A percentile compares a stretch with the other conserved stretches of the same genome.
phyloP scores from a whole-genome alignment of 2,329 filamentous ascomycete genomes.

The Metarhizium brunneum region DNA sequence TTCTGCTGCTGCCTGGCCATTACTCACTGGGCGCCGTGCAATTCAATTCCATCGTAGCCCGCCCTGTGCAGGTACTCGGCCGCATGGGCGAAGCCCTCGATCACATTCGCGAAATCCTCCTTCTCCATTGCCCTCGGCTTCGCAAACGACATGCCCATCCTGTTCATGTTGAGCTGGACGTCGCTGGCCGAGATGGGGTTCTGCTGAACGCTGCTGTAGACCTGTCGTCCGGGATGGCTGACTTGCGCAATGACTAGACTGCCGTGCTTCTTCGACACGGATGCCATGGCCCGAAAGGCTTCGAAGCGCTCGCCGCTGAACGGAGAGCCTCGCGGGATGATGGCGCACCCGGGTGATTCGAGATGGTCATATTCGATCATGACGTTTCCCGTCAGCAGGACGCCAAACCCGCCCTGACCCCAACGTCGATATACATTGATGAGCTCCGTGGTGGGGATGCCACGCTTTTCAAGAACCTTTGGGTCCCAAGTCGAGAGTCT shows the following conservation, averaged over 20 bases:
- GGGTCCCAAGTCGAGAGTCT: conserved; percentile 51
- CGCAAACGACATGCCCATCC: conserved; percentile 21
- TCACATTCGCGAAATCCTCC: conserved; percentile 45
- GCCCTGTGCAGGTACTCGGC: conserved; percentile 53
- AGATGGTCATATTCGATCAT: conserved; percentile 54
- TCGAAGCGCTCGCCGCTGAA: conserved; percentile 51
- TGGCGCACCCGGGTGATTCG: conserved; percentile 19
- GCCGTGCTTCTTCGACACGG: conserved; percentile 46
- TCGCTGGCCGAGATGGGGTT: conserved; percentile 18
- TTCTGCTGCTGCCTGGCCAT: too few relatives aligned
- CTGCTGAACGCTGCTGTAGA: conserved; percentile 12
- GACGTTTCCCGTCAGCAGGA: conserved; percentile 54
- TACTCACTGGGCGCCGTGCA: conserved; percentile 40
- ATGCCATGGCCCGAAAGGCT: conserved; percentile 46
- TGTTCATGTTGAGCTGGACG: conserved; percentile 20
- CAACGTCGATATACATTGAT: conserved; percentile 47
- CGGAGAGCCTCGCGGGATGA: conserved; percentile 16
- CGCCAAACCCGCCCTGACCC: conserved; percentile 47
- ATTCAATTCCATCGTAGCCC: conserved; percentile 44
- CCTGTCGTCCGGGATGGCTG: conserved; percentile 43
- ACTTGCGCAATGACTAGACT: conserved; percentile 53
- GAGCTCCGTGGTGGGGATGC: conserved; percentile 27
- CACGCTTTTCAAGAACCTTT: conserved; percentile 38
- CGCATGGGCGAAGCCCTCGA: conserved; percentile 52
- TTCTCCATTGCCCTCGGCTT: conserved; percentile 44